A percentile compares a stretch with the other conserved stretches of the same genome.
phyloP scores from a whole-genome alignment of 2,329 filamentous ascomycete species.

The Fusarium cicatricum region DNA sequence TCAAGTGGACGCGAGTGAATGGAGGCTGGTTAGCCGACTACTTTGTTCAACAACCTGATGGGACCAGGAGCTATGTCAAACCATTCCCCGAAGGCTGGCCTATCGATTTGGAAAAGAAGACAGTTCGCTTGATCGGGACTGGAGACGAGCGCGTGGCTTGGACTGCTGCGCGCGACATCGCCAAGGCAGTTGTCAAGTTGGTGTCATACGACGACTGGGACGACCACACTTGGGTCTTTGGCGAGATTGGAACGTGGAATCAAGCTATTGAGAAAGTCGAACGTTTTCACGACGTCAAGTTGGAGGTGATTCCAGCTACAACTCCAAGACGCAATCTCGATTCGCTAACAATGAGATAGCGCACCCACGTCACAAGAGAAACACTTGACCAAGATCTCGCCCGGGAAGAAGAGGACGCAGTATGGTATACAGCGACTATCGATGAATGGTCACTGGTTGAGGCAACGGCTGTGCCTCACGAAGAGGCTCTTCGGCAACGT shows the following conservation, averaged over 20 bases:
- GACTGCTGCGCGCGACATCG: constrained; percentile 1
- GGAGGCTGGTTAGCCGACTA: constrained; percentile 5
- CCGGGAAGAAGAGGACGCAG: neutral
- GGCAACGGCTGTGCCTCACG: neutral
- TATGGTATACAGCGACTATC: neutral
- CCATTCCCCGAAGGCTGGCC: neutral
- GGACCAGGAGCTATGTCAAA: neutral
- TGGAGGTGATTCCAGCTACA: neutral
- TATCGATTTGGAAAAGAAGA: neutral
- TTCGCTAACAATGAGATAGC: neutral
- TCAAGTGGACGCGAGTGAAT: constrained; percentile 1
- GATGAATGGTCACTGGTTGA: constrained; percentile 1
- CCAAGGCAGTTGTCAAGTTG: constrained; percentile 2
- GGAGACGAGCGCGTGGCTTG: neutral
- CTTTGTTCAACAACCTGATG: neutral
- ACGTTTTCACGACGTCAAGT: neutral
- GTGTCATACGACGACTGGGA: constrained; percentile 1
- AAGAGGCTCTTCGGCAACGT: neutral
- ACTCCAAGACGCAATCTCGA: neutral
- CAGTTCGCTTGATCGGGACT: neutral
- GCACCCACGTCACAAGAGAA: neutral
- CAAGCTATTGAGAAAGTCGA: constrained; percentile 2
- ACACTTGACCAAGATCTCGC: neutral
- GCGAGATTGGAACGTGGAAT: constrained; percentile 1
- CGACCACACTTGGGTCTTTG: neutral